These are phyloP conservation scores for Adansonia gregorii DNA, from an alignment of 441 rosid species.

Conservation along the genomic window DNA sequence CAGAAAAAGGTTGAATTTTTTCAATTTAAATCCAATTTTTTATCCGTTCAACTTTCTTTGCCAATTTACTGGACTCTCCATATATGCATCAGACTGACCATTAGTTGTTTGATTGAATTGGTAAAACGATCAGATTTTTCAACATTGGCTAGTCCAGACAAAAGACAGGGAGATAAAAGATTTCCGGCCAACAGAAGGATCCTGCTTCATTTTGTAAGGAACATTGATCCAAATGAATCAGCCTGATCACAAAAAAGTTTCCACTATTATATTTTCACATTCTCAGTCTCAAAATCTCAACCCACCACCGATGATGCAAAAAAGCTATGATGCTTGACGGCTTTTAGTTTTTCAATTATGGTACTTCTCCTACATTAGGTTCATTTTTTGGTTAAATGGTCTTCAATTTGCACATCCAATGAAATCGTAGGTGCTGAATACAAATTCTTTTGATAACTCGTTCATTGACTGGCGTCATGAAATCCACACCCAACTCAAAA, in stretches of 20 bases:
- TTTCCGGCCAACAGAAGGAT: not conserved
- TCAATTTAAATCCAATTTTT: too few species aligned
- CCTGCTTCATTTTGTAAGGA: not conserved
- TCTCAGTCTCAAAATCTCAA: not conserved
- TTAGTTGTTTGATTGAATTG: too few species aligned
- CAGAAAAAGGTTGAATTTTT: too few species aligned
- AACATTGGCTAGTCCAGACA: not conserved
- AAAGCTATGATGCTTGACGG: not conserved
- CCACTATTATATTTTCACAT: not conserved
- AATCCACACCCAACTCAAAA: conserved; percentile 51
- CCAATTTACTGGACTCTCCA: too few species aligned
- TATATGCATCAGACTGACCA: too few species aligned
- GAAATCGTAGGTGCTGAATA: conserved; percentile 53
- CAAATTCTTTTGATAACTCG: conserved; percentile 44
- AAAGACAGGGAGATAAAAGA: not conserved
- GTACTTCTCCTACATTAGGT: not conserved
- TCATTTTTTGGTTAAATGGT: not conserved
- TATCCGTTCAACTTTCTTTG: too few species aligned
- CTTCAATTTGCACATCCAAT: not conserved
- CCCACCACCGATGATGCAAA: not conserved
- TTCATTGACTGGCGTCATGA: conserved; percentile 62
- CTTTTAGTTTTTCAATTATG: not conserved
- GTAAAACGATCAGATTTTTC: too few species aligned
- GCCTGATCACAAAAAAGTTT: not conserved
- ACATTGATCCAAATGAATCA: not conserved